A percentile compares a stretch with the other conserved stretches of the same genome.
phyloP scores from a whole-genome alignment of 495 filamentous ascomycete genomes.

The Cairneyella variabilis region DNA sequence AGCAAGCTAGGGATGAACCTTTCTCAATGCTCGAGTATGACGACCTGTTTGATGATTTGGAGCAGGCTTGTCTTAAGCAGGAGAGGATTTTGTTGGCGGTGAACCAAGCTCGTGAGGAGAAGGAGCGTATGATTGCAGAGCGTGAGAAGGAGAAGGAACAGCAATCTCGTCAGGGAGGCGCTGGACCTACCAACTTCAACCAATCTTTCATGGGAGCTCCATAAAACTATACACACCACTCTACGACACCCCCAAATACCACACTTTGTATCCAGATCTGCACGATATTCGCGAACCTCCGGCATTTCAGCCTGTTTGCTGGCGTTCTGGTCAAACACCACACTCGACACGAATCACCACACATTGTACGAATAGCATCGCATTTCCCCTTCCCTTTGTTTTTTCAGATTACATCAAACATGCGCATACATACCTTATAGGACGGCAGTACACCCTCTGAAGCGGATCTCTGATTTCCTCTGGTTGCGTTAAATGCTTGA shows the following conservation, averaged over 20 bases:
- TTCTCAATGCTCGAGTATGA: slow-evolving; percentile 2
- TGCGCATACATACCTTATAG: too few species aligned
- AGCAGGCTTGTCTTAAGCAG: slow-evolving; percentile 12
- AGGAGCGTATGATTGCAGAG: slow-evolving; percentile 7
- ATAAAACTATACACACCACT: too few species aligned
- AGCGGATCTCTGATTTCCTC: too few species aligned
- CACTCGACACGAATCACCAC: too few species aligned
- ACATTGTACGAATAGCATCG: slow-evolving; percentile 12
- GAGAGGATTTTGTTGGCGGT: slow-evolving; percentile 13
- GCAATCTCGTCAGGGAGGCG: neutral
- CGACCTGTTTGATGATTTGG: slow-evolving; percentile 12
- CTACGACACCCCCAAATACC: too few species aligned
- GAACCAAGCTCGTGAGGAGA: slow-evolving; percentile 4
- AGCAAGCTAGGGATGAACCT: slow-evolving; percentile 21
- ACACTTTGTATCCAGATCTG: too few species aligned
- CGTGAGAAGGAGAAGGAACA: slow-evolving; percentile 6
- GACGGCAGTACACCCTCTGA: too few species aligned
- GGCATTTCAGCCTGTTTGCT: too few species aligned
- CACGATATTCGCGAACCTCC: too few species aligned
- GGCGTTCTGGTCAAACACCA: too few species aligned
- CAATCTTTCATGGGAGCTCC: slow-evolving; percentile 11
- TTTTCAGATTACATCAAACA: too few species aligned
- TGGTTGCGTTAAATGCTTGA: too few species aligned
- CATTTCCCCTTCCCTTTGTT: slow-evolving; percentile 8
- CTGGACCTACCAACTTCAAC: neutral